A percentile compares a stretch with the other conserved stretches of the same genome.
Conservation (phyloP, 441 rosid genomes). For the Bocquillonia castaneifolia region DNA sequence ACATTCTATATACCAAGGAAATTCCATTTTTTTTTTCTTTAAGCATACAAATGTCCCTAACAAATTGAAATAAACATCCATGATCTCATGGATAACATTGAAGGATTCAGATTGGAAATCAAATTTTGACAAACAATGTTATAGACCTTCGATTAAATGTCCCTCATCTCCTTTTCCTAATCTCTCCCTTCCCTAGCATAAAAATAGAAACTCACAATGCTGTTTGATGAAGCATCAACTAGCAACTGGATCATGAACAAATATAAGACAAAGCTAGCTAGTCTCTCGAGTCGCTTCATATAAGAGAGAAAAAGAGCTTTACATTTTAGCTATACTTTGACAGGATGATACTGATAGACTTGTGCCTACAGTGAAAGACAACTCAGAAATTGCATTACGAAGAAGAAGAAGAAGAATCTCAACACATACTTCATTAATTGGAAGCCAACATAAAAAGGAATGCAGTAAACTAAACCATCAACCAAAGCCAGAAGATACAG, state of each 20-base stretch:
- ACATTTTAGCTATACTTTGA: neutral
- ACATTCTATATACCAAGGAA: no score
- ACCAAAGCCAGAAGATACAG: neutral
- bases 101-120: no score
- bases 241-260: neutral
- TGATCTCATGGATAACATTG: no score
- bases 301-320: neutral
- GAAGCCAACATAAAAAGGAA: neutral
- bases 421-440: neutral
- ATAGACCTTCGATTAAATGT: neutral
- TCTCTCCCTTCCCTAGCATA: no score
- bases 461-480: neutral
- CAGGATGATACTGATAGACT: neutral
- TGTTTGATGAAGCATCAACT: neutral
- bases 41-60: no score
- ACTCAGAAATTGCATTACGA: neutral
- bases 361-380: neutral
- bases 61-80: no score
- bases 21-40: no score
- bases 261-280: neutral
- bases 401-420: conserved; percentile 5
- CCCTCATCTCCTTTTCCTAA: no score
- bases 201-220: neutral
- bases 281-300: neutral
- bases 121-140: neutral